Conservation (phyloP, 352 stramenopile genomes). For the Lagenidium sp. region DNA sequence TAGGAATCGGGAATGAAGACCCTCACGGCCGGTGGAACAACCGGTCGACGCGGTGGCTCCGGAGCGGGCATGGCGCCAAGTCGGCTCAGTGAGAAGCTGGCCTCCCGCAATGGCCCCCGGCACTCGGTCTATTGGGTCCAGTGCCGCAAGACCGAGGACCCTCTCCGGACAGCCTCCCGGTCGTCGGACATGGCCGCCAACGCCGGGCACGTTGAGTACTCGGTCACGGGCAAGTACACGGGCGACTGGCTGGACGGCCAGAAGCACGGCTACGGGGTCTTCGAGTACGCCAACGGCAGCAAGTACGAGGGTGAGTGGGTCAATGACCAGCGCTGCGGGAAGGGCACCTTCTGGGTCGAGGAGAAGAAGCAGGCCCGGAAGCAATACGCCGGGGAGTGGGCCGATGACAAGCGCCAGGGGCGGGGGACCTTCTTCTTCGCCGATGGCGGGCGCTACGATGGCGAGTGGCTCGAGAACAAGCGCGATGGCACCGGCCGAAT, state of each 20-base stretch:
- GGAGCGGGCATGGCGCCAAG: conserved; percentile 19
- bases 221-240: conserved; percentile 81
- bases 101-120: conserved; percentile 47
- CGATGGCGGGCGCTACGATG: conserved; percentile 75
- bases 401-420: conserved; percentile 57
- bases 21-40: background rate
- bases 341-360: conserved; percentile 72
- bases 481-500: conserved; percentile 71
- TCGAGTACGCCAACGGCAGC: conserved; percentile 86
- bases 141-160: conserved; percentile 11
- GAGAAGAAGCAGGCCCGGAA: conserved; percentile 63
- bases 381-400: conserved; percentile 81
- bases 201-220: conserved; percentile 37
- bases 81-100: conserved; percentile 37
- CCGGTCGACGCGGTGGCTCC: conserved; percentile 1
- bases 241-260: conserved; percentile 90
- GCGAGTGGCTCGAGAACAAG: conserved; percentile 69
- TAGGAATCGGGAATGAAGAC: conserved; percentile 6
- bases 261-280: conserved; percentile 89
- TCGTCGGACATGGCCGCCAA: conserved; percentile 23
- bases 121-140: conserved; percentile 83
- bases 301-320: conserved; percentile 87
- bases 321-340: conserved; percentile 72
- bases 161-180: background rate
- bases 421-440: conserved; percentile 78